Conservation (phyloP, 2,329 filamentous ascomycete genomes). For the Fusarium subtropicale region DNA sequence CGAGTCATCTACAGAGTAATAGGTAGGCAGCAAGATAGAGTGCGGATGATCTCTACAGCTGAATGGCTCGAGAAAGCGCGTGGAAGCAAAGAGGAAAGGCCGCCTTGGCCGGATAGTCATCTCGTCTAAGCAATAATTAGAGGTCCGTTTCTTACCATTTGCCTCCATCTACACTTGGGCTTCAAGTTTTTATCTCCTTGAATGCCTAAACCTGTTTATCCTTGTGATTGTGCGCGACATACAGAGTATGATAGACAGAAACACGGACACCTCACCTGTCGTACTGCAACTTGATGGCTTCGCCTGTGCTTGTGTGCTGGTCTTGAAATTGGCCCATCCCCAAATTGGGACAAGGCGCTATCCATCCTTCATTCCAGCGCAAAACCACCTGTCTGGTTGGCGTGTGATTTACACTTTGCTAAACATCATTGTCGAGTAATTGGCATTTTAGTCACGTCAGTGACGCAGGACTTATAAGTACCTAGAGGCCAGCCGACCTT, state of each 20-base stretch:
- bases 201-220: not conserved
- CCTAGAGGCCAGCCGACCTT: not conserved
- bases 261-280: not conserved
- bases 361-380: slow-evolving; percentile 31
- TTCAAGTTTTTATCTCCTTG: slow-evolving; percentile 2
- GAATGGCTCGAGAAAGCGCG: not conserved
- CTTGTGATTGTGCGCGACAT: not conserved
- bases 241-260: not conserved
- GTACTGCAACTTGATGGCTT: not conserved
- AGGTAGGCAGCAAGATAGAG: not conserved
- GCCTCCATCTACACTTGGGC: slow-evolving; percentile 5
- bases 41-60: not conserved
- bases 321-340: slow-evolving; percentile 18
- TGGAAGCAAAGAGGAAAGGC: not conserved
- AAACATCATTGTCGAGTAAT: slow-evolving; percentile 17
- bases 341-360: slow-evolving; percentile 17
- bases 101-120: slow-evolving; percentile 2
- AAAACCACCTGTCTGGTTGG: slow-evolving; percentile 25
- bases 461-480: not conserved
- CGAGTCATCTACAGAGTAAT: not conserved
- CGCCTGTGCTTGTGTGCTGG: slow-evolving; percentile 15
- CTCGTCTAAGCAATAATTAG: slow-evolving; percentile 17
- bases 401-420: slow-evolving; percentile 26
- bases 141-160: slow-evolving; percentile 26
- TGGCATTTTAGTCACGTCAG: slow-evolving; percentile 13